Base-by-base conservation (phyloP, 805 yeast species). In the Pichia kluyveri region DNA sequence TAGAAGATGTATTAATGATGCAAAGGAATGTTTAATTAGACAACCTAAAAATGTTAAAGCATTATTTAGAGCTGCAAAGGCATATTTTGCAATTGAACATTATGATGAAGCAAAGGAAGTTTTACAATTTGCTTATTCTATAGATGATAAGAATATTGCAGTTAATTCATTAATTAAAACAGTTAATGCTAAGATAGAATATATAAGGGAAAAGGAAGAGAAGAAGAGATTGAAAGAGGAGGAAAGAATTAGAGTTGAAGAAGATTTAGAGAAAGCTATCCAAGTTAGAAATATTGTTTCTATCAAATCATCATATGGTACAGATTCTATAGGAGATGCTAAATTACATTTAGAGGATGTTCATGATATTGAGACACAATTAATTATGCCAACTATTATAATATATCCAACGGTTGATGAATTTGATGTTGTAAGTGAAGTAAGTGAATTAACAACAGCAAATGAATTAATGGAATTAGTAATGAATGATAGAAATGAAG, bases 1-100 rank as follows among this genome's bases (percentile, higher is more conserved):
- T 65, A 77, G 98, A 67, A 71, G 79, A 47, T 86, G 96, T 60
- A 82, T 93, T 54, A 85, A 83, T 53, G 97, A 91, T 63, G 86
- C 96, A 62, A 82, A 82, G 54, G 74, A 72, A 44, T 88, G 87
- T 7, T 67, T 93, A 52, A 61, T 68, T 43, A 57, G 76, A 3
- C 87, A 87, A 56, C 84, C 86, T 2, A 72, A 69, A 51, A 87
- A 83, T 59, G 70, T 83, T 43, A 93, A 93, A 67, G 97, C 98
- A 0, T 78, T 85, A 59, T 93, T 71, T 65, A 73, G 98, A 55
- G 80, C 95, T 43, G 91, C 87, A 0, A 83, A 76, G 60, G 96
- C 98, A 0, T 86, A 86, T 53, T 70, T 80, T 47, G 75, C 77
- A 0, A 71, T 93, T 7, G 84, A 77, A 28, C 77, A 77, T 55